Evolutionary conservation across 768 basidiomycete species (phyloP), one percentile per base, ranked within the genome.

Genomic region (Hirschioporus abietinus): DNA sequence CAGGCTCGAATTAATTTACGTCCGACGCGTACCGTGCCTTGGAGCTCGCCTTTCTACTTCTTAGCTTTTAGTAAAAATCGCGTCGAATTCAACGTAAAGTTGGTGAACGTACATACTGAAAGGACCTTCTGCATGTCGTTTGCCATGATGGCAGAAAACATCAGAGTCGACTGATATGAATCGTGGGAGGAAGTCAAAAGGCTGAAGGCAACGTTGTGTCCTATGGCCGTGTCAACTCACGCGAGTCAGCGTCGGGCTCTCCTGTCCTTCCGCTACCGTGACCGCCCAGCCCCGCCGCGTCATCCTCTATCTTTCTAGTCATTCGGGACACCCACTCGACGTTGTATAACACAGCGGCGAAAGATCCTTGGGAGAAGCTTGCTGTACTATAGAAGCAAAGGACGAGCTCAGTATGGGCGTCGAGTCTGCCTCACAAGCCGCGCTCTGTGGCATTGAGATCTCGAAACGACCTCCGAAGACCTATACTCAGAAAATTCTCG

Each of bases 401-500:
- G 60, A 52, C 42, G 42, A 52, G 42, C 42, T 52, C 42, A 52
- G 12, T 3, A 20, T 20, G 42, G 42, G 42, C 42, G 20, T 20
- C 12, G 15, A 12, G 42, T 52, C 42, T 52, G 42, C 20, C 15
- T 52, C 42, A 9, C 23, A 12, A 25, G 17, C 60, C 60, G 30
- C 12, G 15, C 60, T 61, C 24, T 34, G 30, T 34, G 60, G 25
- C 60, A 61, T 61, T 15, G 60, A 61, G 23, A 88, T 92, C 61
- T 70, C 77, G 63, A 71, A 76, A 64, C 85, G 90, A 26, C 85
- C 85, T 9, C 77, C 81, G 1, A 76, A 77, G 63, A 75, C 88
- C 68, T 91, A 88, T 86, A 60, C 67, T 52, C 84, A 84, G 75
- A 78, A 73, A 1, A 63, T 87, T 60, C 73, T 82, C 27, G 87